Base-by-base conservation (phyloP, 495 filamentous ascomycete species). In the Xylaria curta region DNA sequence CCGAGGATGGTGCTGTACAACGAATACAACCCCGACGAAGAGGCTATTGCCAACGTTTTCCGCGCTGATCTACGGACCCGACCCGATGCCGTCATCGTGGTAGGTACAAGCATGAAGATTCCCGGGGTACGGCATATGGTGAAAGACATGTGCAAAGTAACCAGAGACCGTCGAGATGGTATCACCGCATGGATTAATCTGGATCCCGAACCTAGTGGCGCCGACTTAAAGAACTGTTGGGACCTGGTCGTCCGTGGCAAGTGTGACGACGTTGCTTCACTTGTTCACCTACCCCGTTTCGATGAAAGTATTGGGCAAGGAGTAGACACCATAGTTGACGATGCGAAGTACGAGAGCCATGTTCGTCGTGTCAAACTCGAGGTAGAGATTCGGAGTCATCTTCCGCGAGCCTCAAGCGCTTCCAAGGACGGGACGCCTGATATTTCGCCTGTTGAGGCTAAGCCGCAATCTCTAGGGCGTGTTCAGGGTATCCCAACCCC, bases 1-100 rank as follows among this genome's bases (percentile, higher is more conserved):
- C 96, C 96, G 21, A 90, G 96, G 28, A 97, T 99, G 81, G 95
- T 98, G 2, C 85, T 99, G 31, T 99, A 99, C 84, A 97, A 99
- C 81, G 96, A 99, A 80, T 91, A 93, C 79, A 97, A 97, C 77
- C 95, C 96, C 0, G 96, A 99, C 72, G 93, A 95, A 60, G 95
- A 97, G 72, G 95, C 96, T 24, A 99, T 99, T 78, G 95, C 96
- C 17, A 91, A 93, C 9, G 93, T 97, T 15, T 92, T 95, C 71
- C 89, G 87, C 59, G 89, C 93, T 3, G 96, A 99, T 79, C 82
- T 98, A 28, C 90, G 92, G 64, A 89, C 90, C 40, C 87, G 94
- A 46, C 96, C 96, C 0, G 97, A 98, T 75, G 94, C 94, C 8
- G 84, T 99, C 31, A 89, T 99, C 68, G 97, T 99, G 36, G 97